Evolutionary conservation across 352 stramenopile species (phyloP), one percentile per base, ranked within the genome.

Genomic region (Achlya hypogyna): DNA sequence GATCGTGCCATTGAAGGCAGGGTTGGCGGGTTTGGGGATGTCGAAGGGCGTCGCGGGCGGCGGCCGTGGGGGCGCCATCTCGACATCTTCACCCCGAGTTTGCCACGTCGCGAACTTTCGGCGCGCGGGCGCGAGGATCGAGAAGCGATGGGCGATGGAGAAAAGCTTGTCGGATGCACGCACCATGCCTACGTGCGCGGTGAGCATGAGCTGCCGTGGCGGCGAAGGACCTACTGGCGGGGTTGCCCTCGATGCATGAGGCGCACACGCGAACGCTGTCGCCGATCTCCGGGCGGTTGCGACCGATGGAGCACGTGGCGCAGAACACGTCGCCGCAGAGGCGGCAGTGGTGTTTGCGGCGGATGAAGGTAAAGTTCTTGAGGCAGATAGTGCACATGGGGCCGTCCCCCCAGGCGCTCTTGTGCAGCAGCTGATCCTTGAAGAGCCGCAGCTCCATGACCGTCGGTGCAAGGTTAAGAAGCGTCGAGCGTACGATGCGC

Each of bases 301-400:
- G 60, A 22, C 38, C 31, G 42, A 69, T 23, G 34, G 80, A 89
- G 65, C 82, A 91, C 69, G 90, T 93, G 52, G 78, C 85, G 72
- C 85, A 93, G 22, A 92, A 80, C 3, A 82, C 63, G 51, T 76
- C 73, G 49, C 85, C 85, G 31, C 82, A 93, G 54, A 91, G 83
- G 8, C 85, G 81, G 43, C 85, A 93, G 75, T 93, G 85, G 67
- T 93, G 85, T 52, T 82, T 74, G 9, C 84, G 81, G 32, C 79
- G 79, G 54, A 87, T 80, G 47, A 93, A 78, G 53, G 71, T 84
- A 71, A 91, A 91, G 25, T 70, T 76, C 62, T 75, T 72, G 35
- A 72, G 76, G 66, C 85, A 93, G n/a, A 91, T 58, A 8, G 60
- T 67, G 60, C 60, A 67, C 60, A 67, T 67, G 32, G 28, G 9